These are phyloP conservation scores for Globisporangium cederbergense DNA, from an alignment of 352 stramenopile genomes.

Conservation along the genomic window DNA sequence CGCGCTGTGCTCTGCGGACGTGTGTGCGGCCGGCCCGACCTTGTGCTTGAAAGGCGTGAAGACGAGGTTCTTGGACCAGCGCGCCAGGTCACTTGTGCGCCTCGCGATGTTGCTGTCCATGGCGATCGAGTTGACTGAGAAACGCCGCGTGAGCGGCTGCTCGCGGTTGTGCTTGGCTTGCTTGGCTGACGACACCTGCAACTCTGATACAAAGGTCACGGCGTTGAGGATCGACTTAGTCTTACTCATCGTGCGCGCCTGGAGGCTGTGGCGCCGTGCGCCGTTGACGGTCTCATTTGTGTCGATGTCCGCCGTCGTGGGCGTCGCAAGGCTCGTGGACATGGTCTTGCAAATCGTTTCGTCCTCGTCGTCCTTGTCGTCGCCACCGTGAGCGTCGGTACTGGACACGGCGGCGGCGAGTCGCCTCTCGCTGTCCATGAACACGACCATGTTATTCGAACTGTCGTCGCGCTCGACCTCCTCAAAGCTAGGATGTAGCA, in stretches of 20 bases:
- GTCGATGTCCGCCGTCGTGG: not conserved
- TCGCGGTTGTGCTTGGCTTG: slow-evolving; percentile 21
- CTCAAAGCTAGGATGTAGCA: slow-evolving; percentile 6
- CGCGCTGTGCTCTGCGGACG: slow-evolving; percentile 20
- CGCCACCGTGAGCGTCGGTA: too few relatives aligned
- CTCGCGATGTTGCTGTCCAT: slow-evolving; percentile 11
- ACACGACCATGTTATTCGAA: not conserved
- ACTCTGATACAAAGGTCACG: slow-evolving; percentile 13
- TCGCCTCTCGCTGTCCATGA: not conserved
- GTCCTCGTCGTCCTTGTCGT: not conserved
- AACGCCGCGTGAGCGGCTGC: slow-evolving; percentile 31
- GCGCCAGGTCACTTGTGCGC: slow-evolving; percentile 10
- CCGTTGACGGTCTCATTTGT: slow-evolving; percentile 7
- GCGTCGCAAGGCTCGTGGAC: not conserved
- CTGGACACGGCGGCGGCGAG: not conserved
- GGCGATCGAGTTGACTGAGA: slow-evolving; percentile 29
- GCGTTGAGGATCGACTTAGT: slow-evolving; percentile 19
- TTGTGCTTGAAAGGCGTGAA: slow-evolving; percentile 4
- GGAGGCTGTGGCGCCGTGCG: slow-evolving; percentile 8
- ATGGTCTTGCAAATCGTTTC: not conserved
- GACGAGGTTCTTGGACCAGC: slow-evolving; percentile 10
- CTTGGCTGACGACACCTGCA: slow-evolving; percentile 9
- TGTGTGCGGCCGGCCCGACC: slow-evolving; percentile 5
- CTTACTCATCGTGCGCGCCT: slow-evolving; percentile 13
- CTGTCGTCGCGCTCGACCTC: not conserved